Percentiles rank a stretch among this genome's conserved stretches.
phyloP scores from a whole-genome alignment of 345 rosid genomes.

The Eucalyptus cladocalyx region DNA sequence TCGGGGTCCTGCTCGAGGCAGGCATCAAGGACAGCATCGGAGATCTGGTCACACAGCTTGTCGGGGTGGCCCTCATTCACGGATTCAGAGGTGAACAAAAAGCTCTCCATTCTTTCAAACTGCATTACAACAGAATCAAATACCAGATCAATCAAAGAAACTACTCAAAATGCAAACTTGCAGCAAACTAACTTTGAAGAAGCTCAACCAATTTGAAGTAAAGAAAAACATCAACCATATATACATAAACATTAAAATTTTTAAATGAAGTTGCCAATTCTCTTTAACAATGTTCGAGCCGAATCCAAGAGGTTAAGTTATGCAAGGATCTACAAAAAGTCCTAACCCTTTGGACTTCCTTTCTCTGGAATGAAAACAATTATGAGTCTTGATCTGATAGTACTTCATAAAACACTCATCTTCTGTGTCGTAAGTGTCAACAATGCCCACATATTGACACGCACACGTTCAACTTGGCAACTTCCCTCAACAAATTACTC shows the following conservation, averaged over 20 bases:
- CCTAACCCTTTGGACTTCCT: neutral
- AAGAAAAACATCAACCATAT: neutral
- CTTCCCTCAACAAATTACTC: neutral
- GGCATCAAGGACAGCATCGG: conserved; percentile 74
- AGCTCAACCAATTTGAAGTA: neutral
- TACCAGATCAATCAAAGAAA: neutral
- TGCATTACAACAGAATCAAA: neutral
- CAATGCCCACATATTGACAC: neutral
- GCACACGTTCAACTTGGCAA: neutral
- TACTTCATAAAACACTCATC: neutral
- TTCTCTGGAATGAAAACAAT: neutral
- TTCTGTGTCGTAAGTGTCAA: neutral
- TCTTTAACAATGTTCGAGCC: neutral
- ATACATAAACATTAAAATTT: neutral
- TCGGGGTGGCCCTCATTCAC: conserved; percentile 85
- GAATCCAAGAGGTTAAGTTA: neutral
- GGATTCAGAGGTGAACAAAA: conserved; percentile 68
- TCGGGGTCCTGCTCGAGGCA: conserved; percentile 72
- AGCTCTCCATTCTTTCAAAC: conserved; percentile 52
- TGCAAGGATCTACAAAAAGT: neutral
- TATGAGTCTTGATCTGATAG: neutral
- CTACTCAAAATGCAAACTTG: neutral
- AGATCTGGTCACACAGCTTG: conserved; percentile 75
- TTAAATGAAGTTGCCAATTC: neutral
- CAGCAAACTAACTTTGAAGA: neutral